Evolutionary conservation across 169 alveolate genomes (phyloP).

Genomic region (Plasmodium inui): DNA sequence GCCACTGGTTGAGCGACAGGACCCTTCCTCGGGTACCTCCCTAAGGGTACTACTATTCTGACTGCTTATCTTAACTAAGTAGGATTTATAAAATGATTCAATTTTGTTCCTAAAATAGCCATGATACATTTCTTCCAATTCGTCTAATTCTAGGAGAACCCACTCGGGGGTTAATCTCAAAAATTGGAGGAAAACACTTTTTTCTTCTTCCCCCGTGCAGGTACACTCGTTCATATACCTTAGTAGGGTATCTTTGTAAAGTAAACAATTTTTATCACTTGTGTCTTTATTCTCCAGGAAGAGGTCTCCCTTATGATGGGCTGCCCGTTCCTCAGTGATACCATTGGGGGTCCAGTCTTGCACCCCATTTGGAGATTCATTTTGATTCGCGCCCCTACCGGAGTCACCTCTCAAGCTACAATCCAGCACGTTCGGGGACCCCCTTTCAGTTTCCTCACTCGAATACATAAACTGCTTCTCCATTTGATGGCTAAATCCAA

Average conservation of each 20-base stretch:
- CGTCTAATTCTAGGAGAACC: slow-evolving; percentile 45
- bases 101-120: slow-evolving; percentile 45
- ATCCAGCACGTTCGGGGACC: neutral
- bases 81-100: slow-evolving; percentile 45
- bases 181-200: slow-evolving; percentile 13
- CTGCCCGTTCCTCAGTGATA: neutral
- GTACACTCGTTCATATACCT: slow-evolving; percentile 54
- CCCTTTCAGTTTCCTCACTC: neutral
- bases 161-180: slow-evolving; percentile 46
- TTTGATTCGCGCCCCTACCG: neutral
- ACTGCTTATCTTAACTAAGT: slow-evolving; percentile 13
- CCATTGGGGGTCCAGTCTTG: neutral
- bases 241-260: slow-evolving; percentile 22
- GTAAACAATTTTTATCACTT: slow-evolving; percentile 19
- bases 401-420: neutral
- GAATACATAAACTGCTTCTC: neutral
- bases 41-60: neutral
- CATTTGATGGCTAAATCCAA: neutral
- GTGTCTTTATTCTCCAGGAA: neutral
- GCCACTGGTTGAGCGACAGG: neutral
- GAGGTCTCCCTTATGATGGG: neutral
- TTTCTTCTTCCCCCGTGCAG: slow-evolving; percentile 47
- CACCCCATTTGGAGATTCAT: neutral
- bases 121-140: slow-evolving; percentile 37
- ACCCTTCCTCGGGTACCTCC: neutral